A percentile compares a stretch with the other conserved stretches of the same genome.
Conservation (phyloP, 257 asterid genomes). For the Primulina tabacum region DNA sequence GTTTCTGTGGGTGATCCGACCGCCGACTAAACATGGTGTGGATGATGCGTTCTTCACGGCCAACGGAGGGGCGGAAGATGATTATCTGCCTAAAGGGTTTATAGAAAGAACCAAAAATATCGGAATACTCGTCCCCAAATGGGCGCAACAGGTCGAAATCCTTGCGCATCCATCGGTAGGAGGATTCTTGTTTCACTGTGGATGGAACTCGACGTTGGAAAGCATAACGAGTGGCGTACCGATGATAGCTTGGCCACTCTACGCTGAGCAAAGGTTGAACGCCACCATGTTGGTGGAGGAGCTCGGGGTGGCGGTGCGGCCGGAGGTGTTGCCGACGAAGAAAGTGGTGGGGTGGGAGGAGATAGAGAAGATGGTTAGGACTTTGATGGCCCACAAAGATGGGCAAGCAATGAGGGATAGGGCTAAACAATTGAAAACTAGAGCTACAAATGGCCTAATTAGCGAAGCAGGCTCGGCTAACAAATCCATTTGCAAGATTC, state of each 20-base stretch:
- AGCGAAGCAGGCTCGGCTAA: slow-evolving; percentile 18
- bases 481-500: slow-evolving; percentile 27
- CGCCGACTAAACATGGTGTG: slow-evolving; percentile 32
- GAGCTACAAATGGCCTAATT: slow-evolving; percentile 30
- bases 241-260: slow-evolving; percentile 69
- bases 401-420: slow-evolving; percentile 35
- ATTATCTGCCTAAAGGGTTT: slow-evolving; percentile 50
- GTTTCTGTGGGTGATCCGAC: slow-evolving; percentile 67
- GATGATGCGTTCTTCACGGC: slow-evolving; percentile 41
- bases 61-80: slow-evolving; percentile 17
- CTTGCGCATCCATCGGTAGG: slow-evolving; percentile 44
- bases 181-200: slow-evolving; percentile 66
- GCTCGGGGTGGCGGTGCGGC: slow-evolving; percentile 48
- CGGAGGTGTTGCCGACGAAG: slow-evolving; percentile 36
- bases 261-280: slow-evolving; percentile 58
- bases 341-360: slow-evolving; percentile 53
- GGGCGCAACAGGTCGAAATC: slow-evolving; percentile 51
- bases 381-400: slow-evolving; percentile 32
- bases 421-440: slow-evolving; percentile 31
- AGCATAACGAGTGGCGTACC: slow-evolving; percentile 51
- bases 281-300: slow-evolving; percentile 57
- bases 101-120: slow-evolving; percentile 19
- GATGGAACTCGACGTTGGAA: slow-evolving; percentile 63
- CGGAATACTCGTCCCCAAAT: slow-evolving; percentile 35
- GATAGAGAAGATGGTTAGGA: slow-evolving; percentile 45